phyloP scores from a whole-genome alignment of 73 alveolate species.

The Blepharisma japonicum region DNA sequence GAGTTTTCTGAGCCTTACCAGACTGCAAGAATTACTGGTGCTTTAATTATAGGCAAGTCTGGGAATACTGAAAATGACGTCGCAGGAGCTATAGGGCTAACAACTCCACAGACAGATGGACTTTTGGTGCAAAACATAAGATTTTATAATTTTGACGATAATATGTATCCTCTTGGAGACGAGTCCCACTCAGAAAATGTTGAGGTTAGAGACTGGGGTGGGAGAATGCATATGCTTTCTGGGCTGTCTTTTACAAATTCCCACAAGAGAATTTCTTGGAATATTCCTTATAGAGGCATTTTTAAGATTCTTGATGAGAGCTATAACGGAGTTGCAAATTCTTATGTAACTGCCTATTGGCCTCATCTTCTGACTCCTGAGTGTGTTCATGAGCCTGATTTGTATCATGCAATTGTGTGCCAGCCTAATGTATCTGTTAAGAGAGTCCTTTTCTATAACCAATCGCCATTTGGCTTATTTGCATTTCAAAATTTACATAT shows the following conservation, averaged over 20 bases:
- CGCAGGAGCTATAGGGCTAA: slow-evolving; percentile 41
- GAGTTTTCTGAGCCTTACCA: slow-evolving; percentile 34
- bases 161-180: slow-evolving; percentile 23
- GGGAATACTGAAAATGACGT: slow-evolving; percentile 40
- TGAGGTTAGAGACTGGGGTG: slow-evolving; percentile 37
- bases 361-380: slow-evolving; percentile 27
- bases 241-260: background rate
- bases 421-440: slow-evolving; percentile 24
- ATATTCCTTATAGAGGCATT: slow-evolving; percentile 33
- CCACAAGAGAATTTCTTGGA: slow-evolving; percentile 26
- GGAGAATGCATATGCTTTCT: slow-evolving; percentile 11
- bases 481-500: slow-evolving; percentile 17
- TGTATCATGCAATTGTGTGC: slow-evolving; percentile 1
- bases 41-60: slow-evolving; percentile 61
- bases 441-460: slow-evolving; percentile 28
- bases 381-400: background rate
- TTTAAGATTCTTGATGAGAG: slow-evolving; percentile 33
- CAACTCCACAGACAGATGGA: slow-evolving; percentile 66
- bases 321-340: background rate
- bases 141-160: slow-evolving; percentile 44
- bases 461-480: background rate
- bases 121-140: slow-evolving; percentile 40
- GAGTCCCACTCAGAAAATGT: slow-evolving; percentile 36
- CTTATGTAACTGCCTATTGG: slow-evolving; percentile 34
- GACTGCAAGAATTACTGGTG: slow-evolving; percentile 35